Conservation (phyloP, 2,329 filamentous ascomycete species). For the Paracoccidioides lutzii region DNA sequence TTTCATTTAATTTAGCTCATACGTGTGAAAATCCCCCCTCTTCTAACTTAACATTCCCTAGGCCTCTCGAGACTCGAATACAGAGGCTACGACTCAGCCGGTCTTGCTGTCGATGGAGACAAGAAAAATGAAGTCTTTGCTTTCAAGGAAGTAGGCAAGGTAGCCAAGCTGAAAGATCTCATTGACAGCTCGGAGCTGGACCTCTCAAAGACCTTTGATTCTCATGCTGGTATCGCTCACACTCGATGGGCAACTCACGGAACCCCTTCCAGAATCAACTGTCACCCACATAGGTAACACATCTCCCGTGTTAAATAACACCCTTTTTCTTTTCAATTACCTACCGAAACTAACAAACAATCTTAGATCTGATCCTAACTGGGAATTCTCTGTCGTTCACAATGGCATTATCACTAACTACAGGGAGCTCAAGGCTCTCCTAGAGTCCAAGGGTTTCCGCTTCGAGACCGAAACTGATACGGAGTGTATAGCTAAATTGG, state of each 20-base stretch:
- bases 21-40: background rate
- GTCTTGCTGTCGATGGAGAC: constrained; percentile 89
- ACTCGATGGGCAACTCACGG: constrained; percentile 98
- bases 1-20: background rate
- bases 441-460: constrained; percentile 87
- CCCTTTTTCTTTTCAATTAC: background rate
- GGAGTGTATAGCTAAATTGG: constrained; percentile 96
- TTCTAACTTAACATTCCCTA: constrained; percentile 29
- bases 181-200: constrained; percentile 75
- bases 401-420: constrained; percentile 99
- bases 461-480: constrained; percentile 99
- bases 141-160: constrained; percentile 99
- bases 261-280: constrained; percentile 83
- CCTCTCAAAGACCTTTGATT: constrained; percentile 87
- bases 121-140: constrained; percentile 97
- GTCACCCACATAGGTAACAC: constrained; percentile 84
- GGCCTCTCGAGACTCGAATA: constrained; percentile 94
- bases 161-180: constrained; percentile 87
- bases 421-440: constrained; percentile 93
- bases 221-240: constrained; percentile 96
- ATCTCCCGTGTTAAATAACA: background rate
- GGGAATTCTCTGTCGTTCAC: constrained; percentile 96
- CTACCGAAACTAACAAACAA: background rate
- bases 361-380: constrained; percentile 72
- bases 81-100: constrained; percentile 95